Evolutionary conservation across 768 basidiomycete genomes (phyloP).

Genomic region (Megacollybia marginata): DNA sequence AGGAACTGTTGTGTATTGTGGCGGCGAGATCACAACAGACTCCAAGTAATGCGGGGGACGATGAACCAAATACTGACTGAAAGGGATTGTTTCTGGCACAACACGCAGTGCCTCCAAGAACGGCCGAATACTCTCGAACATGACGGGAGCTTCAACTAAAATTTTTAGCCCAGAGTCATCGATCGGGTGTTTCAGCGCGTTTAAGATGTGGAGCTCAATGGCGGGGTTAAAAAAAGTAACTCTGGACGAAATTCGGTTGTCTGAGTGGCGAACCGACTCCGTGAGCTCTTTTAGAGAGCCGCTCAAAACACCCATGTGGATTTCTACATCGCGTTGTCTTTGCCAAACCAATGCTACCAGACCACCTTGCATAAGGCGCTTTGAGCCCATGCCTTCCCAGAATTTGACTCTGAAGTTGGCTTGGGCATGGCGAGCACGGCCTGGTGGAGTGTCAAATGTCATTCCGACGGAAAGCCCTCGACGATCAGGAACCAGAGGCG

Average conservation of each 20-base stretch:
- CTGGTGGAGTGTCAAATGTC: conserved; percentile 46
- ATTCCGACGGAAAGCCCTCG: conserved; percentile 44
- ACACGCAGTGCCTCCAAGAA: conserved; percentile 56
- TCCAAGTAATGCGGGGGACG: conserved; percentile 26
- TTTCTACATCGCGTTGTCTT: conserved; percentile 20
- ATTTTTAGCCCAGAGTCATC: background rate
- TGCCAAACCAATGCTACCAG: conserved; percentile 57
- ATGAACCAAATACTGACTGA: conserved; percentile 46
- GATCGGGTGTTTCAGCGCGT: background rate
- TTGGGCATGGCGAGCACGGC: conserved; percentile 36
- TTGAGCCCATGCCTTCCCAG: conserved; percentile 57
- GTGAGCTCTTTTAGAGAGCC: conserved; percentile 37
- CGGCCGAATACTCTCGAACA: conserved; percentile 63
- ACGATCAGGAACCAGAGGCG: conserved; percentile 38
- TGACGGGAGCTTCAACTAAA: conserved; percentile 53
- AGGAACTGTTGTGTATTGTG: conserved; percentile 46
- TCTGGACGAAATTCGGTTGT: conserved; percentile 33
- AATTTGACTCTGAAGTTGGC: conserved; percentile 35
- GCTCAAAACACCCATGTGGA: conserved; percentile 48
- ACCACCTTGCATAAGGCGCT: conserved; percentile 52
- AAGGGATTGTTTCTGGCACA: conserved; percentile 53
- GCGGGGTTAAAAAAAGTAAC: conserved; percentile 59
- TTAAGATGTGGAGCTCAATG: conserved; percentile 40
- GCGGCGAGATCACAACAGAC: conserved; percentile 34
- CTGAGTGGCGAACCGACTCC: conserved; percentile 28